Base-by-base conservation (phyloP, 1,139 yeast genomes). In the Blastobotrys arbuscula region DNA sequence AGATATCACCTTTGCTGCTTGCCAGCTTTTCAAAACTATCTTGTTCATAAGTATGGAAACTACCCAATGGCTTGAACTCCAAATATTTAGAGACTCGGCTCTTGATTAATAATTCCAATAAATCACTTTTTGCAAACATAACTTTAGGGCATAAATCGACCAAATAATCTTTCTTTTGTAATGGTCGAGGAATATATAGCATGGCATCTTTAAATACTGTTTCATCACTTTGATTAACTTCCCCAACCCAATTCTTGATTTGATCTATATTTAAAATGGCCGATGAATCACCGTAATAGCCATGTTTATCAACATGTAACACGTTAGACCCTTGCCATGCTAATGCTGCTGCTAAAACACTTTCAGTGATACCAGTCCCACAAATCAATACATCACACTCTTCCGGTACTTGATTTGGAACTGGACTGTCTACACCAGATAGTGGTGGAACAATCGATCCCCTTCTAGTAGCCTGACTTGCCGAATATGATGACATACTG, bases 281-380 rank as follows among this genome's bases (percentile, higher is more conserved):
- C 40, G 82, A 77, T 45, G 84, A 76, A 63, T 89, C 97, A 12
- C 98, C 99, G 61, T 92, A 92, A 65, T 85, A 83, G 35, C 78
- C 75, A 60, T 87, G 84, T 49, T 80, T 73, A 65, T 92, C 98
- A 42, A 92, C 79, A 65, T 92, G 98, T 48, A 92, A 73, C 16
- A 92, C 97, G 55, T 77, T 81, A 16, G 92, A 82, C 13, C 97
- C 97, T 61, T 88, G 96, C 97, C 98, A 92, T 15, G 97, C 84
- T 49, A 92, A 73, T 0, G 97, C 92, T 3, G 97, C 96, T 0
- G 97, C 96, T 49, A 90, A 70, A 13, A 94, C 82, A 58, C 89
- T 79, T 66, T 94, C 96, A 3, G 82, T 82, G 42, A 94, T 73
- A 1, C 97, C 97, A 0, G 98, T 92, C 33, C 99, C 98, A 57